A percentile compares a stretch with the other conserved stretches of the same genome.
Conservation (phyloP, 2,329 filamentous ascomycete species). For the Colletotrichum melonis region DNA sequence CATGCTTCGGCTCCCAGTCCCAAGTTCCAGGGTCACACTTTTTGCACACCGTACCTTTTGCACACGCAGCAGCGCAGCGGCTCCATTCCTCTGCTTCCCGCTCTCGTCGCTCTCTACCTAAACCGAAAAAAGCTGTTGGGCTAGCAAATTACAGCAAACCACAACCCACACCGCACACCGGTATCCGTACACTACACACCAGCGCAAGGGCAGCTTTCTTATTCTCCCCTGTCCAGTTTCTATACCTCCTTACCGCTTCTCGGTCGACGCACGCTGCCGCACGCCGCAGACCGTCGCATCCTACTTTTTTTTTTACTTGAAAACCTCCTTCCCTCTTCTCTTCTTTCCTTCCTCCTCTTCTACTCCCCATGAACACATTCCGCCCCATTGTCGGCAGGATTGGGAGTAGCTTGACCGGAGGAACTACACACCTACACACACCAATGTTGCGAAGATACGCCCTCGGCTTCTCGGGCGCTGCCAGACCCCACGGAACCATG, state of each 20-base stretch:
- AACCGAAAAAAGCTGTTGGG: slow-evolving; percentile 27
- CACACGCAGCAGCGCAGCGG: slow-evolving; percentile 4
- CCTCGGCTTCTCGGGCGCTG: slow-evolving; percentile 64
- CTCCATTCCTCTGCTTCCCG: slow-evolving; percentile 1
- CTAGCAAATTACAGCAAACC: slow-evolving; percentile 25
- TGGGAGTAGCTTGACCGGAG: slow-evolving; percentile 32
- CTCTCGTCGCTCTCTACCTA: slow-evolving; percentile 20
- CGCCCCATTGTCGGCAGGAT: slow-evolving; percentile 32
- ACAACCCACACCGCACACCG: slow-evolving; percentile 6
- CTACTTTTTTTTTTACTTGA: slow-evolving; percentile 35
- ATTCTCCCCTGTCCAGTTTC: slow-evolving; percentile 25
- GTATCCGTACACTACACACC: background rate
- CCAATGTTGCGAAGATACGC: slow-evolving; percentile 61
- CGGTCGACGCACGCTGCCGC: slow-evolving; percentile 14
- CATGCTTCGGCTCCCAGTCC: slow-evolving; percentile 11
- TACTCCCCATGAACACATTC: slow-evolving; percentile 37
- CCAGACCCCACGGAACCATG: slow-evolving; percentile 61
- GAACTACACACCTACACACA: slow-evolving; percentile 21
- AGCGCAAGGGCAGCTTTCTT: slow-evolving; percentile 30
- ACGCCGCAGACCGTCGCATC: background rate
- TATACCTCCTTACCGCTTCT: slow-evolving; percentile 37
- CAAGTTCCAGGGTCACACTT: slow-evolving; percentile 15
- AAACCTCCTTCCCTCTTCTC: slow-evolving; percentile 30
- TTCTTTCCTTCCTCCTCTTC: slow-evolving; percentile 27
- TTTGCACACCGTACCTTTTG: slow-evolving; percentile 18